A percentile compares a stretch with the other conserved stretches of the same genome.
Evolutionary conservation across 495 filamentous ascomycete species (phyloP).

Genomic region (Aspergillus bridgeri): DNA sequence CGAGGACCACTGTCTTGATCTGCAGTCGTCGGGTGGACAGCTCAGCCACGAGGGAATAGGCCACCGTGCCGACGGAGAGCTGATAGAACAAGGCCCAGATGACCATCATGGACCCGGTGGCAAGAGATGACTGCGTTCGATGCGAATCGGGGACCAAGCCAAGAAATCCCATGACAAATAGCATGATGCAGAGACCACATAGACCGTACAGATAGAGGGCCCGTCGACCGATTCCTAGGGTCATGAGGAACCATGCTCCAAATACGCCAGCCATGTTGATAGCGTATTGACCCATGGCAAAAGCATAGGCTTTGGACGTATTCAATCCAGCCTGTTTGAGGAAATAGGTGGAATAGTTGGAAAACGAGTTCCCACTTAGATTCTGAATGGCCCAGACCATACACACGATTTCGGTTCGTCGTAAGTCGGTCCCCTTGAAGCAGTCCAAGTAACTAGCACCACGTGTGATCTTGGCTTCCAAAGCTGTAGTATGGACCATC

Average conservation of each 20-base stretch:
- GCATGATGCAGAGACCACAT: slow-evolving; percentile 60
- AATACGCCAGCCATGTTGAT: slow-evolving; percentile 74
- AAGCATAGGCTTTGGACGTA: slow-evolving; percentile 57
- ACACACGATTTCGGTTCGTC: slow-evolving; percentile 75
- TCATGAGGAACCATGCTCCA: slow-evolving; percentile 72
- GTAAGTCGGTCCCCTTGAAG: slow-evolving; percentile 69
- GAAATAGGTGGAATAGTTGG: slow-evolving; percentile 79
- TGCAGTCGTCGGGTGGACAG: slow-evolving; percentile 70
- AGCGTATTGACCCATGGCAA: slow-evolving; percentile 70
- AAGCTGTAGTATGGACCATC: slow-evolving; percentile 78
- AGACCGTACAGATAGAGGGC: slow-evolving; percentile 68
- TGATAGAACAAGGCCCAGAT: slow-evolving; percentile 74
- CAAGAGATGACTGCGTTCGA: slow-evolving; percentile 54
- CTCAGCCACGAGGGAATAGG: slow-evolving; percentile 74
- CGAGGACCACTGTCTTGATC: slow-evolving; percentile 72
- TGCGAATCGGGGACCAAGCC: slow-evolving; percentile 57
- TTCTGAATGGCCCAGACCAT: slow-evolving; percentile 86
- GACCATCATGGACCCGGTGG: slow-evolving; percentile 68
- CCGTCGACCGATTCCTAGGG: slow-evolving; percentile 63
- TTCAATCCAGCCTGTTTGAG: slow-evolving; percentile 66
- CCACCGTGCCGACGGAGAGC: slow-evolving; percentile 72
- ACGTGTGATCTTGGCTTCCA: slow-evolving; percentile 66
- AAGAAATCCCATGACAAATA: slow-evolving; percentile 71
- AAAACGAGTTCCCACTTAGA: slow-evolving; percentile 73
- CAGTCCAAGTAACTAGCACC: slow-evolving; percentile 72